Base-by-base conservation (phyloP, 2,329 filamentous ascomycete species). In the Colletotrichum salicis region DNA sequence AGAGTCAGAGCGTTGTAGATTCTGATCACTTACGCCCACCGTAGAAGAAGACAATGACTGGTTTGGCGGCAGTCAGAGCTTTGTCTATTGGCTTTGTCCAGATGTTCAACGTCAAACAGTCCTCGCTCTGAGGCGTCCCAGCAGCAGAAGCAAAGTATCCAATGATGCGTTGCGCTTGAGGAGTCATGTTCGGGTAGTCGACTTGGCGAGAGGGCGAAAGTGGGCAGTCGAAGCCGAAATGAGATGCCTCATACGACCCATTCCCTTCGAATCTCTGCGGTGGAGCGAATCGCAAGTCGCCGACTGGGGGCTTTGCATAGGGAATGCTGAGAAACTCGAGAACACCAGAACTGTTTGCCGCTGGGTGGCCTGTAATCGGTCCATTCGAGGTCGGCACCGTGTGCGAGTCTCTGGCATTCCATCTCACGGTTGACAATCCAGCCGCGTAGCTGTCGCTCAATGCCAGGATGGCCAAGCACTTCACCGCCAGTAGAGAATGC, bases 91-190 rank as follows among this genome's bases (percentile, higher is more conserved):
- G 74, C 33, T 77, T 79, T 10, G 81, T 76, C 81, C 83, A 82
- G 56, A 84, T 72, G 74, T 84, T 84, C 8, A 84, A 71, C 0
- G 78, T 79, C 11, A 84, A 71, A 35, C 82, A 84, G 67, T 84
- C 82, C 64, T 84, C 82, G 62, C 77, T 77, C 57, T 78, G 71
- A 4, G 76, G 67, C 13, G 77, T 77, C 8, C 76, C 76, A 0
- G 69, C 64, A 1, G 29, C 41, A 2, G 69, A 71, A 6, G 69
- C 69, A 33, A 71, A 71, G 27, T 65, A 72, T 7, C 55, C 37
- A 22, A 79, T 65, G 48, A 78, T 75, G 3, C 67, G 73, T 71
- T 76, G 79, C 0, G 79, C 78, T 67, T 80, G 79, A 5, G 78
- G 73, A 5, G 78, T 80, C 59, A 80, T 76, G 15, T 72, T 75